Evolutionary conservation across 768 basidiomycete species (phyloP), one percentile per base, ranked within the genome.

Genomic region (Termitomyces sp.): DNA sequence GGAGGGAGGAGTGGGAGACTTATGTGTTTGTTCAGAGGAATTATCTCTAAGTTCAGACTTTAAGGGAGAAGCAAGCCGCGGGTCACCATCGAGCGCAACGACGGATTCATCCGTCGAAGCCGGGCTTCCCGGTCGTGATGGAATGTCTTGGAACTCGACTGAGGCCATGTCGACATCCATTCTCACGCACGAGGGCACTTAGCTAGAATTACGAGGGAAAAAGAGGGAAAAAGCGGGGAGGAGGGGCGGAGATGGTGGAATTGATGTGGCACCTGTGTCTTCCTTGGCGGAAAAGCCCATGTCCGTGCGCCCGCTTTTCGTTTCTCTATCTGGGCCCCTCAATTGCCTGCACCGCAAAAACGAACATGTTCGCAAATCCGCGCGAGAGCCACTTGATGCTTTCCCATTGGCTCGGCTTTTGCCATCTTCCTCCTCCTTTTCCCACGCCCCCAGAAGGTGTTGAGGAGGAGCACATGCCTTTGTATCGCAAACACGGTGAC

Each of bases 351-450:
- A 51, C 49, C 50, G 51, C 56, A 54, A 53, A 52, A 33, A 27
- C 62, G 42, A 58, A 61, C n/a, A n/a, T 50, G 58, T 57, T 57
- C 24, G 55, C 37, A 39, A 62, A 54, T 59, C 63, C 69, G 70
- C 71, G 69, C 67, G 63, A 61, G 61, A 63, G 52, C 36, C 50
- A 16, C 62, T 66, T 68, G 47, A 15, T n/a, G 52, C 59, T 0
- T 56, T 67, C 66, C 65, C 47, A 75, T 75, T 75, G 74, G 74
- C 61, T 65, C 74, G 73, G 74, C 72, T 49, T 63, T 71, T 71
- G 60, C 74, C 74, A 73, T 73, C 73, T 72, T 74, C 73, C 70
- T 67, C n/a, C 49, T 12, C 6, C 33, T 20, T 27, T 57, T 63
- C 61, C 60, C 63, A 61, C 63, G 57, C 55, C 24, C 27, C 2